phyloP scores from a whole-genome alignment of 2,329 filamentous ascomycete species.

The Exophiala sideris region DNA sequence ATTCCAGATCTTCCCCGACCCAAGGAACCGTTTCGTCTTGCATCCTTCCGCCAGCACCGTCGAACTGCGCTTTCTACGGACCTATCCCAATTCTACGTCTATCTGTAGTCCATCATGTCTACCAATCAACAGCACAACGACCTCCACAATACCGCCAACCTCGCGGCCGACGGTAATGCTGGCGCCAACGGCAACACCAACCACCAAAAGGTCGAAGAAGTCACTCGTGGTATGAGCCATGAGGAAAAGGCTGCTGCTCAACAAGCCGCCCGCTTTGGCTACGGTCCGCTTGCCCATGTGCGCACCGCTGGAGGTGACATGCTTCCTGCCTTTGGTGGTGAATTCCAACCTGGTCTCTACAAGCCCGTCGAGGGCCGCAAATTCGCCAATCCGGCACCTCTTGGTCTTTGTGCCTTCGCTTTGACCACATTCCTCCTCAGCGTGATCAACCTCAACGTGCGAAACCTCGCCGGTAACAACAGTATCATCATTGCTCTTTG shows the following conservation, averaged over 20 bases:
- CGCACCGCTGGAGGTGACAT: conserved; percentile 38
- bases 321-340: conserved; percentile 63
- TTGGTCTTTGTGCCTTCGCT: conserved; percentile 75
- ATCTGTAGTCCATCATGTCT: conserved; percentile 11
- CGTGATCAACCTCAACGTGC: conserved; percentile 66
- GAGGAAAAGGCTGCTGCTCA: conserved; percentile 45
- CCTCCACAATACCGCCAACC: conserved; percentile 6
- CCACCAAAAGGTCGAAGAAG: conserved; percentile 22
- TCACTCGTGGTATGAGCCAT: conserved; percentile 38
- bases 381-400: conserved; percentile 74
- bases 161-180: conserved; percentile 4
- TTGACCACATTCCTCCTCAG: conserved; percentile 79
- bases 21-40: too few species aligned
- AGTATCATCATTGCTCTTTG: conserved; percentile 65
- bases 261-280: conserved; percentile 47
- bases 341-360: conserved; percentile 69
- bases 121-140: conserved; percentile 18
- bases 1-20: not conserved
- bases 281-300: conserved; percentile 51
- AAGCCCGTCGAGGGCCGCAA: conserved; percentile 63
- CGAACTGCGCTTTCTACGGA: too few species aligned
- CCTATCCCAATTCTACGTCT: not conserved
- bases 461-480: conserved; percentile 59
- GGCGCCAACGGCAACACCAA: conserved; percentile 9
- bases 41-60: too few species aligned